Evolutionary conservation across 768 basidiomycete species (phyloP).

Genomic region (Tricholoma sp.): DNA sequence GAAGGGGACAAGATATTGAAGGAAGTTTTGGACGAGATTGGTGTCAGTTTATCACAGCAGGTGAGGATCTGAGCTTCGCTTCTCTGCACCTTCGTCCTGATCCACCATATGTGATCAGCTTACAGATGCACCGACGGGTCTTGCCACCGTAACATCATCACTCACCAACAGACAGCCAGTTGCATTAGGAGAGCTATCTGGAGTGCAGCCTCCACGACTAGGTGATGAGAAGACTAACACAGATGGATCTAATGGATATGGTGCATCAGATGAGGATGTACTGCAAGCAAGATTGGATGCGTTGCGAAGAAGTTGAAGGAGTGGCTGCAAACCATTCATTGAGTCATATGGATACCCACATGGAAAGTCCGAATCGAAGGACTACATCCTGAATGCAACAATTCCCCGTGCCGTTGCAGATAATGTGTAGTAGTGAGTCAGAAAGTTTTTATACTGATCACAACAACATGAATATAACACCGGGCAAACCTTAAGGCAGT

Average conservation of each 20-base stretch:
- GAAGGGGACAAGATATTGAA: slow-evolving; percentile 95
- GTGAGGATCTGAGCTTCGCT: slow-evolving; percentile 28
- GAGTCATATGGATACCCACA: not conserved
- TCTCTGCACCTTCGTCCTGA: slow-evolving; percentile 6
- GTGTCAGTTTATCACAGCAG: slow-evolving; percentile 85
- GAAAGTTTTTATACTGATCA: too few relatives aligned
- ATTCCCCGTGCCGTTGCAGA: slow-evolving; percentile 66
- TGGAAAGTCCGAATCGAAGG: not conserved
- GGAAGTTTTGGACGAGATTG: slow-evolving; percentile 96
- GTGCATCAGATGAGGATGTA: slow-evolving; percentile 78
- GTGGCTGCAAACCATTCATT: not conserved
- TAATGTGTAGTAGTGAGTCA: too few relatives aligned
- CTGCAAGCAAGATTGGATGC: slow-evolving; percentile 93
- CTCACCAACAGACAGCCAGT: slow-evolving; percentile 71
- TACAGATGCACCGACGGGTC: slow-evolving; percentile 73
- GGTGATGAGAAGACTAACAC: slow-evolving; percentile 30
- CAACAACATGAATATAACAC: too few relatives aligned
- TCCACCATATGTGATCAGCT: slow-evolving; percentile 45
- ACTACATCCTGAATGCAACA: slow-evolving; percentile 50
- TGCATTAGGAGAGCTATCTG: slow-evolving; percentile 70
- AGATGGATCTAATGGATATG: slow-evolving; percentile 33
- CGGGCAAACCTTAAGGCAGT: too few relatives aligned
- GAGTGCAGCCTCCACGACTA: slow-evolving; percentile 20
- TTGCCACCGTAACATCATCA: slow-evolving; percentile 55
- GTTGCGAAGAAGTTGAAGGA: slow-evolving; percentile 58